phyloP scores from a whole-genome alignment of 176 grass and related monocot genomes.

The Luzula sylvatica region DNA sequence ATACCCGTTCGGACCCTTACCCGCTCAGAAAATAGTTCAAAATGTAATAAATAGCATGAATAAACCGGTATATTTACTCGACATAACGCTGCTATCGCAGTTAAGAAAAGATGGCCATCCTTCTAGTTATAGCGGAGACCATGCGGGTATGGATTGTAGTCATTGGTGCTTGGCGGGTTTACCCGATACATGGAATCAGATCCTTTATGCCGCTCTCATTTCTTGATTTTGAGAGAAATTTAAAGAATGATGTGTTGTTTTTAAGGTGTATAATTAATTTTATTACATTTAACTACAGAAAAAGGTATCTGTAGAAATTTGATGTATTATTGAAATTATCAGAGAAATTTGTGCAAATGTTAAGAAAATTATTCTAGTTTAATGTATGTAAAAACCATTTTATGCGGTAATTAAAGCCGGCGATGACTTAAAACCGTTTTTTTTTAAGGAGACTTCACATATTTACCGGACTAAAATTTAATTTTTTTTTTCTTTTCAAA shows the following conservation, averaged over 20 bases:
- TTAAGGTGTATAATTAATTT: conserved; percentile 4
- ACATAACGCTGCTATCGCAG: conserved; percentile 92
- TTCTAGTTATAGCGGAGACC: conserved; percentile 66
- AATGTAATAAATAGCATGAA: conserved; percentile 41
- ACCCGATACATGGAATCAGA: conserved; percentile 96
- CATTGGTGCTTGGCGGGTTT: conserved; percentile 95
- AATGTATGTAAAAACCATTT: no score
- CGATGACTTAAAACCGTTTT: no score
- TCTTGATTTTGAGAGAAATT: conserved; percentile 3
- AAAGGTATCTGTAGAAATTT: no score
- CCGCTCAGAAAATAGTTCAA: conserved; percentile 48
- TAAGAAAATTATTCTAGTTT: not conserved
- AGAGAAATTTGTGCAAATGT: not conserved
- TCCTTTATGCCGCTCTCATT: conserved; percentile 48
- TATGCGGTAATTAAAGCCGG: no score
- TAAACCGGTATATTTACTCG: conserved; percentile 71
- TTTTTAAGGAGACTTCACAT: no score
- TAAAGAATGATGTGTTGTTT: conserved; percentile 3
- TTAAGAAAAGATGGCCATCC: conserved; percentile 81
- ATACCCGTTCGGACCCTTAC: conserved; percentile 39
- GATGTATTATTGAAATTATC: not conserved
- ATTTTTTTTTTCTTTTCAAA: no score
- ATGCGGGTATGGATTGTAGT: conserved; percentile 77
- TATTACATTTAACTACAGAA: no score
- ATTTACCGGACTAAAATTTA: no score